Evolutionary conservation across 257 asterid species (phyloP).

Genomic region (Lycium barbarum): DNA sequence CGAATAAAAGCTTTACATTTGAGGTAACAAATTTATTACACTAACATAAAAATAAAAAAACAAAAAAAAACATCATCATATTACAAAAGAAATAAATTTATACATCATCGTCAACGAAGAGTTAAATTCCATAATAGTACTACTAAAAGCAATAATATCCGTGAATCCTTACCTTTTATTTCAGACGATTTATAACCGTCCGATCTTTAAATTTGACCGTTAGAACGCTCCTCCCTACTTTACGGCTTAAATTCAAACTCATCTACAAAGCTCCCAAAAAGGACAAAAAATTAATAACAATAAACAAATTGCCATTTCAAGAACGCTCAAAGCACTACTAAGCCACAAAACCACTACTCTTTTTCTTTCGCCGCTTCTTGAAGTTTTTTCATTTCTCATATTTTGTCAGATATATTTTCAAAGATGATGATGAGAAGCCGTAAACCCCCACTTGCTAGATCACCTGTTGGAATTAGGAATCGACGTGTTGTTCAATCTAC

Average conservation of each 20-base stretch:
- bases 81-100: too few relatives aligned
- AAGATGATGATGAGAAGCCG: conserved; percentile 65
- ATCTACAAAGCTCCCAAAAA: background rate
- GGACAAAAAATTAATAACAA: background rate
- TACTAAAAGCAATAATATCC: background rate
- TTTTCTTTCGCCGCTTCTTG: background rate
- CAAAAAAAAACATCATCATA: too few relatives aligned
- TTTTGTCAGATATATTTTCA: too few relatives aligned
- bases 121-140: too few relatives aligned
- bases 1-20: too few relatives aligned
- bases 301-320: background rate
- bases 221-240: conserved; percentile 22
- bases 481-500: conserved; percentile 67
- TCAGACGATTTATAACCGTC: conserved; percentile 10
- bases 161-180: background rate
- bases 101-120: background rate
- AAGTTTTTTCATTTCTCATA: background rate
- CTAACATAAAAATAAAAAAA: too few relatives aligned
- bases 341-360: background rate
- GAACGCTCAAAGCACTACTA: conserved; percentile 24
- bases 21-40: too few relatives aligned
- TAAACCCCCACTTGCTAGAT: conserved; percentile 90
- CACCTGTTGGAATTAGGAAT: conserved; percentile 77
- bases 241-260: background rate
- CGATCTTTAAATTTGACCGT: conserved; percentile 33